A percentile compares a stretch with the other conserved stretches of the same genome.
Conservation (phyloP, 495 filamentous ascomycete genomes). For the Penicillium subrubescens region DNA sequence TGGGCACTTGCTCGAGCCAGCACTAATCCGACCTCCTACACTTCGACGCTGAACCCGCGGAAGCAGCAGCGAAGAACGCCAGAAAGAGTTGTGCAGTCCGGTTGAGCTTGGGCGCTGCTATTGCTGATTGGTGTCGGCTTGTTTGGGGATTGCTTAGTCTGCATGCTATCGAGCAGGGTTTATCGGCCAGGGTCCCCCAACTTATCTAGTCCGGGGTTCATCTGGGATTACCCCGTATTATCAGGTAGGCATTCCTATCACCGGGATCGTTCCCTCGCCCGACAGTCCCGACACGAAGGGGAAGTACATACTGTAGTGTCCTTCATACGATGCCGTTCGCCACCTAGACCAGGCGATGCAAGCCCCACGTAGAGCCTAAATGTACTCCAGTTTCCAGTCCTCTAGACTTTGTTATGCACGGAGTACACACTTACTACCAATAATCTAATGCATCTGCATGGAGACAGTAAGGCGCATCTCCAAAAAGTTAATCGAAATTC, state of each 20-base stretch:
- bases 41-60: neutral
- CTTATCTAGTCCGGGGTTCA: neutral
- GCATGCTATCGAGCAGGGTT: neutral
- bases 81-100: slow-evolving; percentile 1
- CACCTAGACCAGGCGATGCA: neutral
- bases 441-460: no score
- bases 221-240: neutral
- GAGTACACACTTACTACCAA: no score
- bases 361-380: neutral
- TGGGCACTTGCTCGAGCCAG: neutral
- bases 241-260: neutral
- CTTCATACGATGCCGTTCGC: neutral
- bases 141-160: neutral
- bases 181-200: neutral
- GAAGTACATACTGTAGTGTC: neutral
- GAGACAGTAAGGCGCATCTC: neutral
- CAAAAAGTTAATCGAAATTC: neutral
- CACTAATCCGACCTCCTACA: neutral
- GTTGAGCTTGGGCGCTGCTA: neutral
- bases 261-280: neutral
- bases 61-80: neutral
- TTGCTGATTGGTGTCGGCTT: neutral
- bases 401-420: no score
- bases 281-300: neutral
- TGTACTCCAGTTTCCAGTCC: neutral